A percentile compares a stretch with the other conserved stretches of the same genome.
phyloP scores from a whole-genome alignment of 1,139 yeast genomes.

The Diutina rugosa region DNA sequence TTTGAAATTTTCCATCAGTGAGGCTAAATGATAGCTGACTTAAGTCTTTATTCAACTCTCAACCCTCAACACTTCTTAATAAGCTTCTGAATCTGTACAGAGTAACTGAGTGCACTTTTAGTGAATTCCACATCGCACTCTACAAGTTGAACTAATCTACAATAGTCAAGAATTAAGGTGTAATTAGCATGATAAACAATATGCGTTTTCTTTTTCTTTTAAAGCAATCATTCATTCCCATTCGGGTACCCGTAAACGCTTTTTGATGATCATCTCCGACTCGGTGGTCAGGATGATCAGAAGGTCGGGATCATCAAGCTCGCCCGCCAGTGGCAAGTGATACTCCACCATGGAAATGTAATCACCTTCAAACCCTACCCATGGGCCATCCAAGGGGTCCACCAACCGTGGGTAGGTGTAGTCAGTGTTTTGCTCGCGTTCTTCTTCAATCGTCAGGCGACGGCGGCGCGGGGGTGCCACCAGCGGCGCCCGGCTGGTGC shows the following conservation, averaged over 20 bases:
- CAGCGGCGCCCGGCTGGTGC: background rate
- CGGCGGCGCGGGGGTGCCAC: constrained; percentile 7
- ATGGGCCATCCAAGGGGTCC: constrained; percentile 41
- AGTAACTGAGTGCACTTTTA: too few relatives aligned
- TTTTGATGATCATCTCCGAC: background rate
- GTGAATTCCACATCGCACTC: too few relatives aligned
- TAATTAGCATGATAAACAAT: background rate
- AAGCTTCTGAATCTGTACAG: too few relatives aligned
- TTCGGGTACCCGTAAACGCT: background rate
- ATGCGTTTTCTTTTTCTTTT: background rate
- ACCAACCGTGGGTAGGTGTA: constrained; percentile 37
- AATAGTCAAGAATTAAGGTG: background rate
- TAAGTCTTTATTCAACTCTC: too few relatives aligned
- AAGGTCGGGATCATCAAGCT: background rate
- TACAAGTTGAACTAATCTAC: too few relatives aligned
- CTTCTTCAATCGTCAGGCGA: constrained; percentile 41
- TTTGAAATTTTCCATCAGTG: too few relatives aligned
- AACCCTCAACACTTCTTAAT: too few relatives aligned
- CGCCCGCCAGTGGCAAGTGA: constrained; percentile 1
- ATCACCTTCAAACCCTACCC: constrained; percentile 47
- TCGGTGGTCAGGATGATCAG: constrained; percentile 2
- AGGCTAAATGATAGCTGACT: too few relatives aligned
- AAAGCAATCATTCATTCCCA: background rate
- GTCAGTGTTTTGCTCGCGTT: constrained; percentile 36
- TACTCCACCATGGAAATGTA: constrained; percentile 28